A percentile compares a stretch with the other conserved stretches of the same genome.
Conservation (phyloP, 495 filamentous ascomycete genomes). For the Durotheca rogersii region DNA sequence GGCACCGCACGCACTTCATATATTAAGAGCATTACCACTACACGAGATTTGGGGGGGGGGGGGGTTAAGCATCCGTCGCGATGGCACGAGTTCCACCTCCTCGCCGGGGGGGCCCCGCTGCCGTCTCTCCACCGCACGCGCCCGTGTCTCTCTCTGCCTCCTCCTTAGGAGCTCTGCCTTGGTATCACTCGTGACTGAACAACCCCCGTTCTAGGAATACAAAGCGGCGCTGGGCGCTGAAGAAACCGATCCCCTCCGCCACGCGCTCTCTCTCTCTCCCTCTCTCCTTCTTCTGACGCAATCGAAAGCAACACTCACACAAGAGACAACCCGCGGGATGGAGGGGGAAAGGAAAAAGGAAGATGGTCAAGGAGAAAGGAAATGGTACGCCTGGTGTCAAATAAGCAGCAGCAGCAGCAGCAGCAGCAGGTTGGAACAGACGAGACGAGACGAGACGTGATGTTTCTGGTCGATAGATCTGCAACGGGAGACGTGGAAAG, state of each 20-base stretch:
- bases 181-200: conserved; percentile 20
- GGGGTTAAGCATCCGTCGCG: no score
- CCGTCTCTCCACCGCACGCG: not conserved
- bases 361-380: not conserved
- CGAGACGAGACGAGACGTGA: not conserved
- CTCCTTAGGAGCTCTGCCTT: no score
- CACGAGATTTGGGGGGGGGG: conserved; percentile 4
- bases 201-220: conserved; percentile 8
- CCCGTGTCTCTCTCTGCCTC: not conserved
- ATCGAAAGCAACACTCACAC: no score
- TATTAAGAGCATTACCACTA: conserved; percentile 25
- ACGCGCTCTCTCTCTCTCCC: no score
- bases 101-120: no score
- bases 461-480: not conserved
- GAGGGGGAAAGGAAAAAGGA: not conserved
- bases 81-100: no score
- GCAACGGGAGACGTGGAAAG: not conserved
- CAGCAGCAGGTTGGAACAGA: no score
- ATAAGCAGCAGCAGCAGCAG: no score
- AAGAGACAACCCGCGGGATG: no score
- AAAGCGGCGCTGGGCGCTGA: conserved; percentile 5
- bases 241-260: conserved; percentile 1
- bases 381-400: not conserved
- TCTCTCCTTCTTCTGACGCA: no score
- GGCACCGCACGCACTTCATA: conserved; percentile 10